phyloP scores from a whole-genome alignment of 345 rosid genomes.

The Clarkia xantiana region DNA sequence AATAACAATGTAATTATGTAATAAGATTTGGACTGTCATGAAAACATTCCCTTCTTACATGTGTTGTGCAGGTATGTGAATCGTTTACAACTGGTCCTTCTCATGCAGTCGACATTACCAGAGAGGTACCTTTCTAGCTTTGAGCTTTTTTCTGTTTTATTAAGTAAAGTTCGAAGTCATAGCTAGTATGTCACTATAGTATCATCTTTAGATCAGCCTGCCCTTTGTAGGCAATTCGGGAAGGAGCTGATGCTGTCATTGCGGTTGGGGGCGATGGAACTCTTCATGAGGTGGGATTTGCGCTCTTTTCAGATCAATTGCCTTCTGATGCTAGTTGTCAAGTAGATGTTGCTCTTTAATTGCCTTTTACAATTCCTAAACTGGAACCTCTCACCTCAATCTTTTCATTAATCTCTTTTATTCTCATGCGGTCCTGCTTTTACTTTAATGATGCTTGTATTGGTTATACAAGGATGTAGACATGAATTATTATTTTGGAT shows the following conservation, averaged over 20 bases:
- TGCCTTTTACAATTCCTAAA: neutral
- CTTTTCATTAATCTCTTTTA: too few relatives aligned
- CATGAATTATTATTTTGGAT: neutral
- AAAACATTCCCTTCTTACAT: neutral
- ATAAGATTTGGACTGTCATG: neutral
- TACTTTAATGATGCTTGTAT: neutral
- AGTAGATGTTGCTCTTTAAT: neutral
- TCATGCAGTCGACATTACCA: slow-evolving; percentile 85
- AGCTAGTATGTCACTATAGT: slow-evolving; percentile 8
- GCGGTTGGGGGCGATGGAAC: slow-evolving; percentile 99
- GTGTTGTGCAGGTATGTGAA: slow-evolving; percentile 54
- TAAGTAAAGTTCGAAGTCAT: slow-evolving; percentile 1
- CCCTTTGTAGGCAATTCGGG: slow-evolving; percentile 52
- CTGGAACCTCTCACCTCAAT: too few relatives aligned
- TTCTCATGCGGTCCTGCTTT: too few relatives aligned
- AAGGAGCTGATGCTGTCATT: slow-evolving; percentile 92
- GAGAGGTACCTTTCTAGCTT: slow-evolving; percentile 44
- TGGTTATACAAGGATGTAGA: too few relatives aligned
- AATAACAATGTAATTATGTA: too few relatives aligned
- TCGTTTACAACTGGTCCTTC: slow-evolving; percentile 82
- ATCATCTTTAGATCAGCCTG: slow-evolving; percentile 1
- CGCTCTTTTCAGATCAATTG: neutral
- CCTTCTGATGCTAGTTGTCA: neutral
- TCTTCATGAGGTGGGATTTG: slow-evolving; percentile 60
- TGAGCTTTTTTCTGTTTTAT: slow-evolving; percentile 2